These are phyloP conservation scores for Leccinum olivaceopallidum DNA, from an alignment of 768 basidiomycete species.

Conservation along the genomic window DNA sequence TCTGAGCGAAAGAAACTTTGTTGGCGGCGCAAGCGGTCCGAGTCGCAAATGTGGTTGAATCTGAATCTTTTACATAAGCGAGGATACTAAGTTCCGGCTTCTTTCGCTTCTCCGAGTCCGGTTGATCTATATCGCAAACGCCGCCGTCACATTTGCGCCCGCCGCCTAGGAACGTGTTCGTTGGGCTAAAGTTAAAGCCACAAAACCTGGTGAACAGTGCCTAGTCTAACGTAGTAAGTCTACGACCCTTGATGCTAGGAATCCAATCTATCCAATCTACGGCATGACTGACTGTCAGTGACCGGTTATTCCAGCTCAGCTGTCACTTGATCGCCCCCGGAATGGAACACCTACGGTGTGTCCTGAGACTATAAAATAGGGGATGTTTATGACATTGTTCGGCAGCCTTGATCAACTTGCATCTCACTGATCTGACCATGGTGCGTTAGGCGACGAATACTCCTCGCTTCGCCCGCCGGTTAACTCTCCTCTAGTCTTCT, in stretches of 20 bases:
- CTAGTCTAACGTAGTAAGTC: background rate
- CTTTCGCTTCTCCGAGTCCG: too few relatives aligned
- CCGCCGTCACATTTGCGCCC: too few relatives aligned
- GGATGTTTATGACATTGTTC: constrained; percentile 12
- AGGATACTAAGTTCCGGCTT: too few relatives aligned
- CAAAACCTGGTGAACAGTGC: background rate
- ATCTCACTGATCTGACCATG: constrained; percentile 19
- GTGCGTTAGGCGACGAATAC: constrained; percentile 14
- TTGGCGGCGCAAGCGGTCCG: constrained; percentile 59
- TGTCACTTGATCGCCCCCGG: constrained; percentile 18
- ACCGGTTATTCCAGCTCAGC: constrained; percentile 12
- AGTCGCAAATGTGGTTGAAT: too few relatives aligned
- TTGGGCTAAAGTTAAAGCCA: too few relatives aligned
- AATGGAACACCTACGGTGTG: constrained; percentile 23
- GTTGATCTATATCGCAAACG: too few relatives aligned
- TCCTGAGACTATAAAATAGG: constrained; percentile 16
- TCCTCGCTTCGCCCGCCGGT: background rate
- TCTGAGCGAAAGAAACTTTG: constrained; percentile 72
- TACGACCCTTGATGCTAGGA: background rate
- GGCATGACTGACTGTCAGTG: background rate
- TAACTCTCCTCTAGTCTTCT: constrained; percentile 43
- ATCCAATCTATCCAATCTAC: too few relatives aligned
- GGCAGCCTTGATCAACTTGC: constrained; percentile 6
- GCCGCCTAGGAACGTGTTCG: too few relatives aligned
- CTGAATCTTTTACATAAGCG: too few relatives aligned